These are phyloP conservation scores for Curvularia lunata DNA, from an alignment of 2,329 filamentous ascomycete genomes.

Conservation along the genomic window DNA sequence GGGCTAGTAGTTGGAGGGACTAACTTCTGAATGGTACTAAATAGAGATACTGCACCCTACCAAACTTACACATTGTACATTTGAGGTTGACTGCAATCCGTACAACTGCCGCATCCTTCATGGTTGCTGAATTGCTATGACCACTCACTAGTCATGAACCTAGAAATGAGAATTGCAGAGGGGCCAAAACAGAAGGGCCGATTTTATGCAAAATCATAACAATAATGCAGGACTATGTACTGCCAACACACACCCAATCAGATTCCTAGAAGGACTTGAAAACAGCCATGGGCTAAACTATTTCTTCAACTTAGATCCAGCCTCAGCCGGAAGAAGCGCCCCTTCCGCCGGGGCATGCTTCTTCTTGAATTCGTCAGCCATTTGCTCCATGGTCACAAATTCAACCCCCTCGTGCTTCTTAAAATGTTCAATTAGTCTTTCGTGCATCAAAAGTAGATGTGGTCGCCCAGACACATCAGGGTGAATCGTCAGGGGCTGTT, in stretches of 20 bases:
- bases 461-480: conserved; percentile 70
- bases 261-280: background rate
- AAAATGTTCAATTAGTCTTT: conserved; percentile 72
- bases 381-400: conserved; percentile 73
- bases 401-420: conserved; percentile 67
- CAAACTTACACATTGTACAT: background rate
- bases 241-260: background rate
- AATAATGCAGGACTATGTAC: background rate
- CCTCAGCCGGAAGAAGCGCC: conserved; percentile 65
- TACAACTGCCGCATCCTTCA: background rate
- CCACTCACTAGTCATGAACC: background rate
- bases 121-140: background rate
- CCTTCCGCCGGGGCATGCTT: conserved; percentile 64
- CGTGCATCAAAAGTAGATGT: conserved; percentile 74
- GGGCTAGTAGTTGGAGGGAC: background rate
- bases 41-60: background rate
- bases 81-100: background rate
- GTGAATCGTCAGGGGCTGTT: conserved; percentile 72
- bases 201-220: background rate
- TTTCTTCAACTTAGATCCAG: conserved; percentile 58
- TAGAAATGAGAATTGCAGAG: background rate
- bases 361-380: conserved; percentile 74
- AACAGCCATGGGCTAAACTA: background rate
- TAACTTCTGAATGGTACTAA: background rate
- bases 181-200: background rate